Evolutionary conservation across 305 asterid genomes (phyloP).

Genomic region (Solanum aculeatissimum): DNA sequence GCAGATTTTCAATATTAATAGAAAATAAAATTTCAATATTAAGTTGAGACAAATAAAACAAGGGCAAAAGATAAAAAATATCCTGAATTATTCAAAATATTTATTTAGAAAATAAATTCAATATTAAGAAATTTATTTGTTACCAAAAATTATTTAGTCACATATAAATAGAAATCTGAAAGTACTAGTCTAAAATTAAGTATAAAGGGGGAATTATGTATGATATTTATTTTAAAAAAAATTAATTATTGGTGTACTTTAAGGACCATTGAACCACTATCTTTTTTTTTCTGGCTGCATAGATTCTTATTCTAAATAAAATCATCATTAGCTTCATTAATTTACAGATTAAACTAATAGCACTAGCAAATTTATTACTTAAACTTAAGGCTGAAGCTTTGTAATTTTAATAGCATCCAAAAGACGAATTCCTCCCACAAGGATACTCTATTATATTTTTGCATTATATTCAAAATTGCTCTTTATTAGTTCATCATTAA

Average conservation of each 20-base stretch:
- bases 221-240: background rate
- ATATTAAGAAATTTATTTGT: background rate
- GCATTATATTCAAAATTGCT: background rate
- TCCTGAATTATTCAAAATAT: no score
- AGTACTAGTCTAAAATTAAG: background rate
- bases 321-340: background rate
- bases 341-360: background rate
- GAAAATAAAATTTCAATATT: background rate
- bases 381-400: background rate
- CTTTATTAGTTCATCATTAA: background rate
- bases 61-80: no score
- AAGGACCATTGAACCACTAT: background rate
- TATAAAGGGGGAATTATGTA: background rate
- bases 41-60: background rate
- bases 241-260: background rate
- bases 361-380: background rate
- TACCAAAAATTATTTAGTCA: background rate
- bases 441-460: background rate
- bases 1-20: background rate
- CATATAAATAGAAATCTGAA: background rate
- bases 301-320: background rate
- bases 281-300: background rate
- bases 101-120: no score
- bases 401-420: background rate
- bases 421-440: background rate